phyloP scores from a whole-genome alignment of 164 flowering plant genomes.

The Vitis riparia region DNA sequence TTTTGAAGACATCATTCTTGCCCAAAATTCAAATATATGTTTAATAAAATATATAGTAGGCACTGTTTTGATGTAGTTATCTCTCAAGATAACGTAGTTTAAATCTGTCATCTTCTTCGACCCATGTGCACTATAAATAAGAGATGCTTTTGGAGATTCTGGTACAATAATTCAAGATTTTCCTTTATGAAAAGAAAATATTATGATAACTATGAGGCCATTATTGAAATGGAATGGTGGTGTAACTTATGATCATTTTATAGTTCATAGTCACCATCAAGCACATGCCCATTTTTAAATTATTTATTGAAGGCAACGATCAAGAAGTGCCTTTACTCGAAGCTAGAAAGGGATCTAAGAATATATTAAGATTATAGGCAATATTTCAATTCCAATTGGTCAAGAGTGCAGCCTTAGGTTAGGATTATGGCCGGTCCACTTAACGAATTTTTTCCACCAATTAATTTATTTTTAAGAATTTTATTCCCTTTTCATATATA shows the following conservation, averaged over 20 bases:
- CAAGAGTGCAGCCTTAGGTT: slow-evolving; percentile 18
- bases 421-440: slow-evolving; percentile 5
- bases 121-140: no score
- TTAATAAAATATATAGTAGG: no score
- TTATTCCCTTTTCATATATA: no score
- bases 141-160: no score
- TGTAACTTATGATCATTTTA: background rate
- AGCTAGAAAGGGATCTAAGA: background rate
- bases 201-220: background rate
- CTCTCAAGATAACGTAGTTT: no score
- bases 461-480: background rate
- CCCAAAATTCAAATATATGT: no score
- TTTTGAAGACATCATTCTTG: no score
- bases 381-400: slow-evolving; percentile 11
- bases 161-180: background rate
- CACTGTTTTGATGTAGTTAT: no score
- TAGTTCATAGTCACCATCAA: slow-evolving; percentile 3
- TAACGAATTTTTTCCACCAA: background rate
- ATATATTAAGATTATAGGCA: background rate
- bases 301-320: slow-evolving; percentile 8
- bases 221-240: background rate
- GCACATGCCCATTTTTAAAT: slow-evolving; percentile 2
- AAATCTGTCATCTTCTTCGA: no score
- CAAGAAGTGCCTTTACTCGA: slow-evolving; percentile 13
- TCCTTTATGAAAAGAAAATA: background rate